Evolutionary conservation across 2,329 filamentous ascomycete species (phyloP).

Genomic region (Colletotrichum melonis): DNA sequence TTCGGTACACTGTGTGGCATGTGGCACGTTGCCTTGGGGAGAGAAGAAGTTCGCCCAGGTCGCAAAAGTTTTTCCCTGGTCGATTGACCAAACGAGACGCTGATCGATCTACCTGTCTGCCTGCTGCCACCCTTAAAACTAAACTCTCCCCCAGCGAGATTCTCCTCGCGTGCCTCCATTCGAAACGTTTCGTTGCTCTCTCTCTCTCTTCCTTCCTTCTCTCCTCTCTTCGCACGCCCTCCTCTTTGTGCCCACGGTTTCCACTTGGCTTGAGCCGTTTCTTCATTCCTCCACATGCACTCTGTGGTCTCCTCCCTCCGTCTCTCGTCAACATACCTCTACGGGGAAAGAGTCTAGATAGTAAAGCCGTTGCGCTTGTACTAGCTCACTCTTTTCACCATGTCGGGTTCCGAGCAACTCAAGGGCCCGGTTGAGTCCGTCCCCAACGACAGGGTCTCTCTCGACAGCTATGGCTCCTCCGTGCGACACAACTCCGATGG

Average conservation of each 20-base stretch:
- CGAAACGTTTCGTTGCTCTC: not conserved
- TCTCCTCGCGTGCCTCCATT: not conserved
- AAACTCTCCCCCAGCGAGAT: slow-evolving; percentile 24
- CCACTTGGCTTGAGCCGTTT: slow-evolving; percentile 1
- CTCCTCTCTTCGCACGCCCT: not conserved
- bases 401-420: slow-evolving; percentile 21
- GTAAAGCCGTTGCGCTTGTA: not conserved
- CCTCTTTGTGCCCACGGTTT: not conserved
- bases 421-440: slow-evolving; percentile 24
- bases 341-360: slow-evolving; percentile 6
- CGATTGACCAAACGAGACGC: not conserved
- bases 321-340: not conserved
- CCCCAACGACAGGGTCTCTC: slow-evolving; percentile 12
- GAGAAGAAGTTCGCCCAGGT: not conserved
- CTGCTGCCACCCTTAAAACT: slow-evolving; percentile 15
- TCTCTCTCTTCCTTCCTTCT: not conserved
- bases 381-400: not conserved
- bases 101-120: not conserved
- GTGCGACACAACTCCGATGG: slow-evolving; percentile 34
- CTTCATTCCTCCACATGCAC: slow-evolving; percentile 18
- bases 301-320: slow-evolving; percentile 6
- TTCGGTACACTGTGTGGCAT: slow-evolving; percentile 19
- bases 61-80: slow-evolving; percentile 6
- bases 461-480: slow-evolving; percentile 35
- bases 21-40: not conserved